phyloP scores from a whole-genome alignment of 108 stramenopile species.

The Skeletonema menzelii region DNA sequence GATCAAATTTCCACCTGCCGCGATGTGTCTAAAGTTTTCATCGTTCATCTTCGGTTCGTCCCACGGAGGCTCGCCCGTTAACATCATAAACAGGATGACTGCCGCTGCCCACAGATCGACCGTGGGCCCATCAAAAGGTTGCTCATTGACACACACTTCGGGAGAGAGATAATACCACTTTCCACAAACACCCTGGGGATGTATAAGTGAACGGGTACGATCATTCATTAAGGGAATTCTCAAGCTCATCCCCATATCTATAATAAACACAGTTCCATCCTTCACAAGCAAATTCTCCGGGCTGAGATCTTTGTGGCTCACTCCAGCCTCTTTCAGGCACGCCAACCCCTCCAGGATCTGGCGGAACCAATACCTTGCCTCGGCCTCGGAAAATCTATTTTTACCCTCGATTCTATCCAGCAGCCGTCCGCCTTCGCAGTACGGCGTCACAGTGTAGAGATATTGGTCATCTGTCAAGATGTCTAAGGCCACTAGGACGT shows the following conservation, averaged over 20 bases:
- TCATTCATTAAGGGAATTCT: conserved; percentile 49
- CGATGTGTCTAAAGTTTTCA: conserved; percentile 63
- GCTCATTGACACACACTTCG: conserved; percentile 51
- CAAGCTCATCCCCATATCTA: conserved; percentile 82
- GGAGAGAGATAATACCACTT: conserved; percentile 85
- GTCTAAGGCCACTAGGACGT: conserved; percentile 8
- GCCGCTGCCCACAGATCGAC: conserved; percentile 86
- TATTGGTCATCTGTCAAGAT: conserved; percentile 42
- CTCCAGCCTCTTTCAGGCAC: conserved; percentile 41
- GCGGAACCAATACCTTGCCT: conserved; percentile 64
- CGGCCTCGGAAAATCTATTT: conserved; percentile 48
- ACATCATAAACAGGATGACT: conserved; percentile 82
- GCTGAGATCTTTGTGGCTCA: conserved; percentile 70
- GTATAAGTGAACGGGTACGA: conserved; percentile 29
- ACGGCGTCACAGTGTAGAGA: conserved; percentile 70
- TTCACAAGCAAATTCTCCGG: conserved; percentile 73
- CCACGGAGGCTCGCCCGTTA: conserved; percentile 74
- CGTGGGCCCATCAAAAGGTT: conserved; percentile 69
- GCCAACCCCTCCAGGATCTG: conserved; percentile 58
- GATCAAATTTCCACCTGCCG: conserved; percentile 34
- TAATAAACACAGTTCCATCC: conserved; percentile 46
- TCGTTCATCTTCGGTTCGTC: conserved; percentile 52
- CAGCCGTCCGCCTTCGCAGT: conserved; percentile 56
- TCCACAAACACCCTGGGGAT: conserved; percentile 69
- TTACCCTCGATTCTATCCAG: conserved; percentile 4